Base-by-base conservation (phyloP, 179 eudicot species). In the Camellia oleifera region DNA sequence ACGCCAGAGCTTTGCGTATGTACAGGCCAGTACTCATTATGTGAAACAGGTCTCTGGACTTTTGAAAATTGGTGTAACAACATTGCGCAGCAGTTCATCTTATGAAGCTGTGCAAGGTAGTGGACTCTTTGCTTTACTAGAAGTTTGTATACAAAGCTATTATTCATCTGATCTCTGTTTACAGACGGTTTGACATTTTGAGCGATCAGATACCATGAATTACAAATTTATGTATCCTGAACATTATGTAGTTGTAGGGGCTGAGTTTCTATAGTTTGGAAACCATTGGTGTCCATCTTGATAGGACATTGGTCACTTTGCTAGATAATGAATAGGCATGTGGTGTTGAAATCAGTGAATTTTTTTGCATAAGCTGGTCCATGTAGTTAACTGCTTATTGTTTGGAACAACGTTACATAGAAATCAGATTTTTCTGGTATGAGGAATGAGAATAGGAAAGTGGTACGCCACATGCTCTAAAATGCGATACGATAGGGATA, bases 21-120 rank as follows among this genome's bases (percentile, higher is more conserved):
- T 95, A 63, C 90, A 91, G 42, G 99, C 93, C 50, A 91, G 99
- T 83, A 85, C 95, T 76, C 93, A 89, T 72, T 93, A 87, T 84
- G 81, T 92, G 18, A 95, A 92, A 87, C 95, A 93, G 76, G 95
- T 95, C 26, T 92, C 98, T 71, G 94, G 91, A 58, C 90, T 95
- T 70, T 70, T 95, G 15, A 95, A 93, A 88, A 85, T 91, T 74
- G 97, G 99, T 18, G 92, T 90, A 26, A 88, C 94, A 79, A 87
- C 98, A 77, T 79, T 92, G 74, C 88, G 98, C 45, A 89, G 87
- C 81, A 93, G 84, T 78, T 87, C 98, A 72, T 83, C 99, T 63
- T 88, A 88, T 83, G 98, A 95, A 81, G 87, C 86, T 69, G 89
- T 87, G 72, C 97, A 91, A 91, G 99, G 99, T 95, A 86, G 58